Conservation (phyloP, 2,329 filamentous ascomycete species). For the Xylariaceae sp. region DNA sequence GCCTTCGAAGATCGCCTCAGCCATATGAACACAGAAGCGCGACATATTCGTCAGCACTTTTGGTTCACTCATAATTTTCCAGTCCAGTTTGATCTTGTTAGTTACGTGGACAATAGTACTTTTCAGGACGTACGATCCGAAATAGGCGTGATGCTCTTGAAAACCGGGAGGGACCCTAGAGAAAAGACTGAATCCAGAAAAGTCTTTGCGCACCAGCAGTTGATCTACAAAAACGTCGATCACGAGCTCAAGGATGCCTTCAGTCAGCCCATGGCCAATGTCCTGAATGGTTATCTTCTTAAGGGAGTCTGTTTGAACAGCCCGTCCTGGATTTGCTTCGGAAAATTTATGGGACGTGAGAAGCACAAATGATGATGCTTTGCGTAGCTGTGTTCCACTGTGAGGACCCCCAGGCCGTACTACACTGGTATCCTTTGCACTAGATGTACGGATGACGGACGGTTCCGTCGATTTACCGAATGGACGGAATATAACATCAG, state of each 20-base stretch:
- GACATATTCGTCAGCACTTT: conserved; percentile 83
- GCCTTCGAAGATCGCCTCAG: conserved; percentile 90
- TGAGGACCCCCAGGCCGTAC: conserved; percentile 35
- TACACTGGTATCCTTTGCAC: conserved; percentile 48
- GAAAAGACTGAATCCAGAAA: conserved; percentile 81
- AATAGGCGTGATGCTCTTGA: conserved; percentile 90
- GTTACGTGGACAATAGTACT: conserved; percentile 70
- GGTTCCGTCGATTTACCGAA: conserved; percentile 57
- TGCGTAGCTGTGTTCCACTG: conserved; percentile 63
- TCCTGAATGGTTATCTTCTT: conserved; percentile 49
- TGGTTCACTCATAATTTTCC: conserved; percentile 73
- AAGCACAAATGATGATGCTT: conserved; percentile 88
- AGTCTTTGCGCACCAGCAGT: conserved; percentile 82
- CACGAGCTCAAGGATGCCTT: conserved; percentile 74
- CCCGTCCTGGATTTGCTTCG: conserved; percentile 58
- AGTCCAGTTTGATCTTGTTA: conserved; percentile 67
- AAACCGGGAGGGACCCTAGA: conserved; percentile 89
- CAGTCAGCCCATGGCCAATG: conserved; percentile 68
- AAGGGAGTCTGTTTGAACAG: conserved; percentile 62
- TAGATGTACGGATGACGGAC: conserved; percentile 73
- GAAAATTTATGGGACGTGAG: conserved; percentile 68
- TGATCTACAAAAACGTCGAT: conserved; percentile 83
- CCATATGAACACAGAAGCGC: conserved; percentile 75
- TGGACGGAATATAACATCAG: conserved; percentile 79
- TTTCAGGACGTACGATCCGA: conserved; percentile 84